A percentile compares a stretch with the other conserved stretches of the same genome.
These are phyloP conservation scores for Leucosporidium scottii DNA, from an alignment of 768 basidiomycete genomes.

Conservation along the genomic window DNA sequence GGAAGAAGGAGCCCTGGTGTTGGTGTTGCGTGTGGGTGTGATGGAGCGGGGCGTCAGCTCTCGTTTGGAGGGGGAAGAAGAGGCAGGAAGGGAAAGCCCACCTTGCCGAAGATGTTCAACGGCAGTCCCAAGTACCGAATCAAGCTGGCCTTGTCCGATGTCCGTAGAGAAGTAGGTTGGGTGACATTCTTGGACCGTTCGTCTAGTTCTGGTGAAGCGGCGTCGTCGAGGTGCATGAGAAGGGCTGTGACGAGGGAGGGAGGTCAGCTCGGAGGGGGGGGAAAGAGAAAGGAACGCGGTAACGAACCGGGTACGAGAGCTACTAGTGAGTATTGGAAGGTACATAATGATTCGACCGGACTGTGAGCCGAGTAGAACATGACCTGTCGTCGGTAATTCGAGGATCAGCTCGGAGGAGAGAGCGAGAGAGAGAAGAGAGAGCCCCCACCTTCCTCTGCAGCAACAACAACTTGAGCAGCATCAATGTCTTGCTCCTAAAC, in stretches of 20 bases:
- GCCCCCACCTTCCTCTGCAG: slow-evolving; percentile 88
- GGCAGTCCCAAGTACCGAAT: slow-evolving; percentile 89
- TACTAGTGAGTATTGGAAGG: slow-evolving; percentile 94
- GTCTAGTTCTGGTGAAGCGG: slow-evolving; percentile 74
- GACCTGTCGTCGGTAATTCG: slow-evolving; percentile 55
- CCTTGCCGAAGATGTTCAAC: slow-evolving; percentile 85
- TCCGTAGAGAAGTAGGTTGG: slow-evolving; percentile 69
- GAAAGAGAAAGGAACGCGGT: not conserved
- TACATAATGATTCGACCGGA: slow-evolving; percentile 91
- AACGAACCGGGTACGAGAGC: slow-evolving; percentile 76
- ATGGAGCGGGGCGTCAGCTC: too few relatives aligned
- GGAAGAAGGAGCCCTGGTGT: slow-evolving; percentile 81
- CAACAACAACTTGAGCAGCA: slow-evolving; percentile 91
- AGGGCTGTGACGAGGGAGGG: slow-evolving; percentile 51
- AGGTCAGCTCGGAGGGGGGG: slow-evolving; percentile 13
- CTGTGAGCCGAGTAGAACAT: slow-evolving; percentile 78
- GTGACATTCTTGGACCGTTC: slow-evolving; percentile 56
- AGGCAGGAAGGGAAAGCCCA: slow-evolving; percentile 41
- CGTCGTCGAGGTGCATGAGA: slow-evolving; percentile 81
- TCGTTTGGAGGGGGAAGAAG: too few relatives aligned
- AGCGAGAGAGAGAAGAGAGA: too few relatives aligned
- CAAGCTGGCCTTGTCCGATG: slow-evolving; percentile 85
- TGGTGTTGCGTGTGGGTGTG: too few relatives aligned
- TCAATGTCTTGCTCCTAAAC: slow-evolving; percentile 82
- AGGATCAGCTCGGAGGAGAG: not conserved